phyloP scores from a whole-genome alignment of 2,329 filamentous ascomycete genomes.

The Colletotrichum viniferum region DNA sequence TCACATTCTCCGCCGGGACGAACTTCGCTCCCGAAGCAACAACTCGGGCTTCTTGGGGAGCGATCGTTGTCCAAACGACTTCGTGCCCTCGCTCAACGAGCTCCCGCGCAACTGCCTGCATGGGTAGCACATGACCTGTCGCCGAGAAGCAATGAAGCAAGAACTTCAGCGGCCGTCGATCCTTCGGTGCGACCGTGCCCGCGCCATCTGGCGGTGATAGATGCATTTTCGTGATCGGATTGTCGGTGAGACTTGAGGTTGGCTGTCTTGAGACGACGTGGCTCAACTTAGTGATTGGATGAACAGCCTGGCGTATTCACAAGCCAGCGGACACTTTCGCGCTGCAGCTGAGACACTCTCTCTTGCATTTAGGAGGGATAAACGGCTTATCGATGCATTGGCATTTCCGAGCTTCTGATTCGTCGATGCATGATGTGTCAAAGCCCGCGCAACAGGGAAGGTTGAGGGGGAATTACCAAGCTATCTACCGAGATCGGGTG shows the following conservation, averaged over 20 bases:
- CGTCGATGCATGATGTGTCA: background rate
- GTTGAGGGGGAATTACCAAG: background rate
- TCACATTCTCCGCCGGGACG: conserved; percentile 32
- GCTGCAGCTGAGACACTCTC: background rate
- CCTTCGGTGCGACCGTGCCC: background rate
- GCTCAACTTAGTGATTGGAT: background rate
- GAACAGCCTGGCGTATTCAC: background rate
- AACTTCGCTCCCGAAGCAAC: conserved; percentile 37
- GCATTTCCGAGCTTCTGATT: conserved; percentile 1
- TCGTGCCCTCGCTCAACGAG: conserved; percentile 40
- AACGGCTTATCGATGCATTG: conserved; percentile 2
- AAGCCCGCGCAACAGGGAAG: background rate
- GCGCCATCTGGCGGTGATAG: background rate
- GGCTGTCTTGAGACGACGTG: background rate
- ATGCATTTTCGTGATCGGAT: background rate
- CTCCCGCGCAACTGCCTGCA: conserved; percentile 41
- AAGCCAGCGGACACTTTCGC: background rate
- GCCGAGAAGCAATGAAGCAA: conserved; percentile 44
- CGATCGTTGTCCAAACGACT: conserved; percentile 41
- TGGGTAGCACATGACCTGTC: conserved; percentile 42
- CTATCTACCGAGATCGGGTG: background rate
- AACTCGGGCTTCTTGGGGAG: conserved; percentile 36
- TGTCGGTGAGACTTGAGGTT: background rate
- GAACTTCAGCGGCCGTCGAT: conserved; percentile 31
- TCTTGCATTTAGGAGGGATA: background rate